Evolutionary conservation across 2,329 filamentous ascomycete species (phyloP), one percentile per base, ranked within the genome.

Genomic region (Penicillium sp.): DNA sequence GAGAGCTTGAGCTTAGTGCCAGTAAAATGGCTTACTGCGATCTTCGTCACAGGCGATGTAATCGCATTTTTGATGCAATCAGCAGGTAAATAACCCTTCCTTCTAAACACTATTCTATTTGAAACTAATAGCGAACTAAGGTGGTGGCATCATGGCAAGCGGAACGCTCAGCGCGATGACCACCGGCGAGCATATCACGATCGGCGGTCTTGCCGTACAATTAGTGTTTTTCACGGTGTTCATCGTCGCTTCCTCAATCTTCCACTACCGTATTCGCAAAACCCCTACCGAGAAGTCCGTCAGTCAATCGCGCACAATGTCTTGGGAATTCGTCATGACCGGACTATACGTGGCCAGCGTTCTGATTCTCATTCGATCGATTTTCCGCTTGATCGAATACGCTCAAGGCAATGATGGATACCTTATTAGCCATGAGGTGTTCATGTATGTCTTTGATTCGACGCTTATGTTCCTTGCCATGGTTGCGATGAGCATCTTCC

Each of bases 21-120:
- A 5, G 67, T 74, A 1, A 69, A 68, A 10, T 78, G 73, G 70
- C 68, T 80, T 17, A 81, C 79, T 0, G 74, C 74, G 17, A 75
- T 76, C 4, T 81, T 81, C 57, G 79, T 81, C 40, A 56, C 65
- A 3, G 77, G 78, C 43, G 79, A 82, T 57, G 69, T 80, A 12
- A 62, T 80, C 19, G 76, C 72, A 4, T 81, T 81, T 61, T 38
- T 78, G 35, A 69, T 80, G 36, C 79, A 81, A 59, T 69, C 53
- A 22, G 62, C 50, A 14, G 67, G 67, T 53, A 50, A 43, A 12
- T 5, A 5, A 17, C 12, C n/a, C 22, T 14, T 5, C 41, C 11
- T 14, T 8, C 14, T 14, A 19, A 14, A 26, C 4, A 17, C 10
- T 5, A 4, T 2, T 17, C 26, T 16, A 10, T 28, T 28, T 28